Conservation (phyloP, 2,329 filamentous ascomycete genomes). For the Elsinoe fawcettii region DNA sequence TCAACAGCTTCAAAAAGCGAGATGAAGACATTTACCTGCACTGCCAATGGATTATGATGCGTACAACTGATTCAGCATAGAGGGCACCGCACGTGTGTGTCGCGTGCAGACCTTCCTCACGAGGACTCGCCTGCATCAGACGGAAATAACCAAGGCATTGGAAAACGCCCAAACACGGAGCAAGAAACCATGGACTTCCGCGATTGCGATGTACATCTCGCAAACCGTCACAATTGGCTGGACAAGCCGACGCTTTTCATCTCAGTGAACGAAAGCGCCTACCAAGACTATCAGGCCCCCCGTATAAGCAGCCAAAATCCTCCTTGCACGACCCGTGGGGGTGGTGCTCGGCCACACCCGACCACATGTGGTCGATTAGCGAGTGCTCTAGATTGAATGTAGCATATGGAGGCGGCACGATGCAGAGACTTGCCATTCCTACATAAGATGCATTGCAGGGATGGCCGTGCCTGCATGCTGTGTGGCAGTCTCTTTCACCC, state of each 20-base stretch:
- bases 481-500: not conserved
- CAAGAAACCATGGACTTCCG: not conserved
- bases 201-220: not conserved
- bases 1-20: no score
- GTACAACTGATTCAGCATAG: no score
- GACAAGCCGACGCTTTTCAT: not conserved
- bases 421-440: not conserved
- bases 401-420: not conserved
- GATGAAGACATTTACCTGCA: no score
- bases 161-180: not conserved
- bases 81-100: no score
- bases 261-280: not conserved
- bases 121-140: not conserved
- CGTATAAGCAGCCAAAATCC: constrained; percentile 1
- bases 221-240: not conserved
- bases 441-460: not conserved
- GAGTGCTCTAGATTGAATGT: not conserved
- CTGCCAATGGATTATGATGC: no score
- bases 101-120: no score
- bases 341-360: not conserved
- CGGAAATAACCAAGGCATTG: no score
- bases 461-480: not conserved
- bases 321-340: not conserved
- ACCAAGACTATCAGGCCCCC: not conserved
- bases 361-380: not conserved